Evolutionary conservation across 805 yeast species (phyloP), one percentile per base, ranked within the genome.

Genomic region (Starmera pachycereana): DNA sequence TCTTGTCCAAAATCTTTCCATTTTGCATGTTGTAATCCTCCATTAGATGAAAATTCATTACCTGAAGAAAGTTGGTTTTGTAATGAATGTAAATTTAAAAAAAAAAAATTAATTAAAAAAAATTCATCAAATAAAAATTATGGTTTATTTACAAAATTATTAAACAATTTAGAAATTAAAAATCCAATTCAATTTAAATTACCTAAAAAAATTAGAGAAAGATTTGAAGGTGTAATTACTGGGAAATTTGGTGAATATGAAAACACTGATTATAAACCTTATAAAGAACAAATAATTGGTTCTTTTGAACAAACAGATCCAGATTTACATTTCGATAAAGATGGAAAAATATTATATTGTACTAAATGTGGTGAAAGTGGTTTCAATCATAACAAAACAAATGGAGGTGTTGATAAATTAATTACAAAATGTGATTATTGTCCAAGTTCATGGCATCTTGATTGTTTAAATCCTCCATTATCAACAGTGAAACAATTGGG

Each of bases 41-140:
- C 98, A 0, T 62, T 81, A 29, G 86, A 81, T 49, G 87, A 81
- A 33, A 69, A 72, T 38, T 56, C 71, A 32, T 61, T 86, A 8
- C 97, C 97, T 0, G 94, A 81, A 37, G 96, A 83, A 31, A 81
- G 77, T 45, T 90, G 98, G 98, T 77, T 71, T 48, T 90, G 98
- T 62, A 71, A 72, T 12, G 86, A 82, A 51, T 90, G 98, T 60
- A 49, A 55, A 12, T 69, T 73, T 14, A 70, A 70, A 42, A 45
- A 42, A 42, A 45, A 42, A 37, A 44, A 53, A 31, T 68, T 70
- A 11, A 68, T 66, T 9, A 45, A 48, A 10, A 22, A 22, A 22
- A 22, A 6, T 22, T 22, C 27, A 8, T 53, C 57, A n/a, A 51
- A 52, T 16, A 22, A 22, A 22, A 50, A 51, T 9, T 40, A 52